A percentile compares a stretch with the other conserved stretches of the same genome.
Conservation (phyloP, 805 yeast species). For the Lipomyces oligophaga region DNA sequence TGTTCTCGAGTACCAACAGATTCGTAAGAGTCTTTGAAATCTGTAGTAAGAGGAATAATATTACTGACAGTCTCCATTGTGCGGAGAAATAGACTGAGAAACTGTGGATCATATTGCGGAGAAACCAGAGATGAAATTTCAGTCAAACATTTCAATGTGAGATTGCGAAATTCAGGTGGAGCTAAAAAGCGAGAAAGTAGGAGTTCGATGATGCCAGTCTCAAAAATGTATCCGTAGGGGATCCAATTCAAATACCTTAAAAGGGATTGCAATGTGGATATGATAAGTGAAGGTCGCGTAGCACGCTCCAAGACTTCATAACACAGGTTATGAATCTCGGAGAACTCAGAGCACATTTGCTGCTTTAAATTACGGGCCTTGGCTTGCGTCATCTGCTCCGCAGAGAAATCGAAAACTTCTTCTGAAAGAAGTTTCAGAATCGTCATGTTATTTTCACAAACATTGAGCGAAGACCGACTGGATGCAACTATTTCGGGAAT, state of each 20-base stretch:
- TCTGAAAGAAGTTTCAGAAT: slow-evolving; percentile 84
- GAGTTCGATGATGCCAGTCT: slow-evolving; percentile 71
- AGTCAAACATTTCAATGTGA: slow-evolving; percentile 86
- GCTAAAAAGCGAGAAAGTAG: slow-evolving; percentile 72
- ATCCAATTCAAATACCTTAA: slow-evolving; percentile 91
- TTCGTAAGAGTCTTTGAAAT: slow-evolving; percentile 67
- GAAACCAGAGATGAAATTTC: slow-evolving; percentile 72
- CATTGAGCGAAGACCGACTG: slow-evolving; percentile 79
- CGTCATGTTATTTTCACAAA: slow-evolving; percentile 96
- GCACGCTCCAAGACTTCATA: slow-evolving; percentile 90
- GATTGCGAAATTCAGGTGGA: slow-evolving; percentile 74
- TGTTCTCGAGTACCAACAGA: slow-evolving; percentile 80
- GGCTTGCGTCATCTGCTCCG: slow-evolving; percentile 95
- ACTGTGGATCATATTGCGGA: slow-evolving; percentile 51
- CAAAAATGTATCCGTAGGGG: slow-evolving; percentile 84
- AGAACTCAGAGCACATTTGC: slow-evolving; percentile 84
- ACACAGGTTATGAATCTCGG: slow-evolving; percentile 89
- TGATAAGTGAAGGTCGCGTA: slow-evolving; percentile 73
- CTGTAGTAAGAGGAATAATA: slow-evolving; percentile 60
- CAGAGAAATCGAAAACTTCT: slow-evolving; percentile 93
- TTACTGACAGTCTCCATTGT: slow-evolving; percentile 65
- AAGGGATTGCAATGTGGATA: slow-evolving; percentile 77
- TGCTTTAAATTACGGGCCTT: slow-evolving; percentile 78
- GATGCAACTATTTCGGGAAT: slow-evolving; percentile 88
- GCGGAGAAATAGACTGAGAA: slow-evolving; percentile 64